Evolutionary conservation across 2,329 filamentous ascomycete genomes (phyloP), one percentile per base, ranked within the genome.

Genomic region (Diplocarpon mali): DNA sequence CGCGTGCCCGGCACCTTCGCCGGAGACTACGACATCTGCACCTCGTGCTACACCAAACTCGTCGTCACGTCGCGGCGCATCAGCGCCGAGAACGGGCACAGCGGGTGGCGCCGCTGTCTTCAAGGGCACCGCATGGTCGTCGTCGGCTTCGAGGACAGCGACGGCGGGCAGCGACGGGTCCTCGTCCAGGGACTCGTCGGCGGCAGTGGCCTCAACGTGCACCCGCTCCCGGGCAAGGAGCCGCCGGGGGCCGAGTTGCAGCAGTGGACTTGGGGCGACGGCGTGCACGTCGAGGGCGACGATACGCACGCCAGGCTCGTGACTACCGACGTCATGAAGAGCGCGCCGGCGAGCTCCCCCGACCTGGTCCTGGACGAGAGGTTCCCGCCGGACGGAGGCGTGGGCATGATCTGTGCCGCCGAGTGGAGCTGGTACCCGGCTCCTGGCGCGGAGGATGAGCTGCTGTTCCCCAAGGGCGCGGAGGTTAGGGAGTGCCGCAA

Each of bases 21-120:
- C 2, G 88, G 88, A n/a, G 84, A 93, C 61, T 94, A 92, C 62
- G 86, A 95, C 55, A 76, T 95, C 38, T 95, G 89, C 65, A 71
- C 71, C 14, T 68, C 72, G 3, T 95, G 89, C 68, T 95, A 95
- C 62, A 67, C 73, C 40, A 74, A 73, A 38, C 70, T 89, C 7
- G 73, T 84, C 1, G 65, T 69, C 2, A 43, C 41, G 15, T 72
- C 72, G 0, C 73, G 75, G 8, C 77, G 76, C 37, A 80, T 95
- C 50, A 79, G 76, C 44, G 67, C 69, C 14, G 83, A 89, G 49
- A 88, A 95, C 53, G 88, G 89, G 0, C 71, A 78, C 4, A 72
- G 71, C 10, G 89, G 89, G 2, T 95, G 90, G 90, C 74, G 88
- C 10, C 74, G 88, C 39, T 96, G 90, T 60, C 71, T 80, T 1